Base-by-base conservation (phyloP, 257 asterid species). In the Solanum peruvianum region DNA sequence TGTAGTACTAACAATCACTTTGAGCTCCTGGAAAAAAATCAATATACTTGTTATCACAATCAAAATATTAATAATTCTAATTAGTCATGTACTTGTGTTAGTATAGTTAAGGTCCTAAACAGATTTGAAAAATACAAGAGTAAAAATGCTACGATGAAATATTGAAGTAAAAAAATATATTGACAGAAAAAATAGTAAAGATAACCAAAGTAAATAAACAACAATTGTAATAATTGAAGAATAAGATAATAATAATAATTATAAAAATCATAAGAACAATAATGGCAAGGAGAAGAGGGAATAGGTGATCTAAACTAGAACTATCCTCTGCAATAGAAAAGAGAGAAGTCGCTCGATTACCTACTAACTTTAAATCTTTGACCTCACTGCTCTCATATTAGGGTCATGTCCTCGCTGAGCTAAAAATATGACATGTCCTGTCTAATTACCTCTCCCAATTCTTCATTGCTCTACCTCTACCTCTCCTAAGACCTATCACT, bases 21-120 rank as follows among this genome's bases (percentile, higher is more conserved):
- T 95, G 49, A 97, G 95, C 91, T 97, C 99, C 99, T 97, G 84
- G 64, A 91, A 47, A 87, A 18, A 62, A 49, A 72, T 70, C 77
- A 80, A 39, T 58, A 66, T 13, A 31, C 69, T 81, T 49, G 67
- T 45, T 6, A 47, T 80, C 42, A 27, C 4, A n/a, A 45, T 27
- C n/a, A 72, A 69, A 27, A 67, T 21, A 67, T 2, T 2, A 66
- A 25, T 6, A 12, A 56, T 20, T 70, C 77, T 70, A 70, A 16
- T 31, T 72, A 72, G 29, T 20, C 45, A 31, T 71, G 78, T 72
- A 33, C 47, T 72, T 27, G 15, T 37, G 29, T 21, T 73, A 21
- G 82, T 39, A 37, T 44, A 73, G 16, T 41, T 20, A 72, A 71
- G 49, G 49, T 73, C 27, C 29, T 56, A 67, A 67, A 67, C 39